phyloP scores from a whole-genome alignment of 129 eudicot species.

The Arctium lappa region DNA sequence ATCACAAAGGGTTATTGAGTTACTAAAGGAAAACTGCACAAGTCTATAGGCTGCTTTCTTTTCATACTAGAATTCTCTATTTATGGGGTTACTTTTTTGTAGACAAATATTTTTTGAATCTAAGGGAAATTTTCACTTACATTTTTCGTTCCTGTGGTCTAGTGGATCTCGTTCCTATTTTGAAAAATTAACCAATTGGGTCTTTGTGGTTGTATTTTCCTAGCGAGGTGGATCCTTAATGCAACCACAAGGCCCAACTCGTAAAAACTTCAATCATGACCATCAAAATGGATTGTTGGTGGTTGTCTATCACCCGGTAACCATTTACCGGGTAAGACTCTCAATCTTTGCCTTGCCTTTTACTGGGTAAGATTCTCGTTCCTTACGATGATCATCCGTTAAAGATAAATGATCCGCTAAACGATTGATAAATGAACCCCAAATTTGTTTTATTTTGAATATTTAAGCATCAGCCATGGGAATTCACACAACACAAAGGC shows the following conservation, averaged over 20 bases:
- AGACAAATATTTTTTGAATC: not conserved
- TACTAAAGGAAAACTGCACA: constrained; percentile 33
- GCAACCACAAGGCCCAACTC: not conserved
- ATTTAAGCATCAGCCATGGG: not conserved
- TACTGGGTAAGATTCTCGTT: too few species aligned
- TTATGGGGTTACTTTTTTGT: not conserved
- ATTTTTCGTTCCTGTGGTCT: not conserved
- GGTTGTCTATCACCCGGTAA: too few species aligned
- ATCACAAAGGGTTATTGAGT: constrained; percentile 42
- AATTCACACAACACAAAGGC: not conserved
- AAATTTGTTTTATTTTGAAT: not conserved
- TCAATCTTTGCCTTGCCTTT: too few species aligned
- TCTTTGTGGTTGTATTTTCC: not conserved
- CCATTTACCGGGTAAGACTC: too few species aligned
- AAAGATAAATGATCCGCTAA: too few species aligned
- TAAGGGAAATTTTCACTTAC: not conserved
- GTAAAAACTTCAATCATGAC: too few species aligned
- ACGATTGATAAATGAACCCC: too few species aligned
- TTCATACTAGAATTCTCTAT: not conserved
- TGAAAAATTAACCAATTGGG: not conserved
- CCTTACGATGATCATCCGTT: too few species aligned
- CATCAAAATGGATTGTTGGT: too few species aligned
- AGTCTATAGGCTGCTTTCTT: constrained; percentile 6
- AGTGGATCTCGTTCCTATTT: not conserved
- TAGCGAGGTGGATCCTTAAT: not conserved